These are phyloP conservation scores for Paxillus ammoniavirescens DNA, from an alignment of 768 basidiomycete genomes.

Conservation along the genomic window DNA sequence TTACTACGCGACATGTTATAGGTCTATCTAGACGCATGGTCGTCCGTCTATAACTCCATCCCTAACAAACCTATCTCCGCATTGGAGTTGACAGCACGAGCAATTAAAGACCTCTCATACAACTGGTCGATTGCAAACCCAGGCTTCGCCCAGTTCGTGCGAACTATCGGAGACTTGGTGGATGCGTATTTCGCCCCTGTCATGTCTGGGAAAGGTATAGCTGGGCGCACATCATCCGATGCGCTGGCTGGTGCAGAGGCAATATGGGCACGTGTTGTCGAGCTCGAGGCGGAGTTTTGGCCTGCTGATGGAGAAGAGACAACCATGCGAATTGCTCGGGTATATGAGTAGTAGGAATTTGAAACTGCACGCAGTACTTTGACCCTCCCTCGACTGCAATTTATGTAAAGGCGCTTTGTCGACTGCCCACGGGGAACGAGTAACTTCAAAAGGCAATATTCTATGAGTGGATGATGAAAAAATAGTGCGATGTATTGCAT, in stretches of 20 bases:
- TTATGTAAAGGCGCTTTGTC: too few relatives aligned
- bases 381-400: too few relatives aligned
- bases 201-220: conserved; percentile 17
- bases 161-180: conserved; percentile 46
- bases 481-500: conserved; percentile 11
- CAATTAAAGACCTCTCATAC: conserved; percentile 48
- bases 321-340: not conserved
- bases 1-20: conserved; percentile 19
- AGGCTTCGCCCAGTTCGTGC: conserved; percentile 55
- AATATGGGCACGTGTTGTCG: conserved; percentile 57
- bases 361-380: too few relatives aligned
- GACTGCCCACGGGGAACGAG: too few relatives aligned
- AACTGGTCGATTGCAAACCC: conserved; percentile 55
- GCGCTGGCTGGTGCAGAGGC: conserved; percentile 39
- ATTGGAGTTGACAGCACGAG: conserved; percentile 18
- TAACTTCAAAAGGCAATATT: too few relatives aligned
- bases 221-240: not conserved
- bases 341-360: too few relatives aligned
- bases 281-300: conserved; percentile 64
- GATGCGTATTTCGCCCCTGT: conserved; percentile 36
- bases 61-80: conserved; percentile 1
- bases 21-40: conserved; percentile 75
- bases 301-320: conserved; percentile 42
- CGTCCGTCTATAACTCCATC: conserved; percentile 36
- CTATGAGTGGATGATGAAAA: not conserved